Conservation (phyloP, 805 yeast species). For the Lipomyces yamadae region DNA sequence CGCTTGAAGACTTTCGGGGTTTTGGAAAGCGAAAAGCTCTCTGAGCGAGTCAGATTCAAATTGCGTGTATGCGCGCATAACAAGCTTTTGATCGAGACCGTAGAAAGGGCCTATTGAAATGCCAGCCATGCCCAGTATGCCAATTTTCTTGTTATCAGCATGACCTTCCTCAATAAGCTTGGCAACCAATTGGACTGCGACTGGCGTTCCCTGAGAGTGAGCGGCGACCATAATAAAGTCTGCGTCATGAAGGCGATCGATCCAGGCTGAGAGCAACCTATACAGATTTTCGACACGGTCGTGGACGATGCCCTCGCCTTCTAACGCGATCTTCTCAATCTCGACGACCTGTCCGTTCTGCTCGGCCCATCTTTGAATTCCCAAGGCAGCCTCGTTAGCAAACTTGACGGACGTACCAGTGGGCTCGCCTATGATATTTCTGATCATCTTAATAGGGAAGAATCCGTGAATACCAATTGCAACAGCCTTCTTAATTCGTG, state of each 20-base stretch:
- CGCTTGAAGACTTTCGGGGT: conserved; percentile 72
- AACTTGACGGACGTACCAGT: conserved; percentile 93
- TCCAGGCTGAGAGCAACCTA: conserved; percentile 71
- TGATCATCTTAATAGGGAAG: conserved; percentile 82
- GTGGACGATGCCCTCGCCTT: conserved; percentile 88
- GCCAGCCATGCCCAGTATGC: conserved; percentile 93
- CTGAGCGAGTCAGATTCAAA: conserved; percentile 85
- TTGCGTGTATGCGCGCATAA: conserved; percentile 86
- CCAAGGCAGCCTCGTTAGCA: conserved; percentile 85
- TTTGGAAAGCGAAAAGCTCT: conserved; percentile 88
- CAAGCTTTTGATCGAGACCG: conserved; percentile 81
- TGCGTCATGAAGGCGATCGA: conserved; percentile 58
- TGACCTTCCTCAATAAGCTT: conserved; percentile 66
- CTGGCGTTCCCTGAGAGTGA: conserved; percentile 97
- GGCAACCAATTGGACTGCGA: conserved; percentile 78
- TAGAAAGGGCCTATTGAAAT: conserved; percentile 91
- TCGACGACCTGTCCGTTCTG: conserved; percentile 50
- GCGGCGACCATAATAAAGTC: conserved; percentile 91
- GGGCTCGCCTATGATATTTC: conserved; percentile 92
- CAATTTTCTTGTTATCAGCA: conserved; percentile 54
- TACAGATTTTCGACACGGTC: conserved; percentile 84
- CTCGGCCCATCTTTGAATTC: conserved; percentile 70
- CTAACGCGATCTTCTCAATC: conserved; percentile 90
- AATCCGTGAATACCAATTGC: conserved; percentile 96
- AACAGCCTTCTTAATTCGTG: conserved; percentile 55